These are phyloP conservation scores for Jaltomata sinuosa DNA, from an alignment of 257 asterid species.

Conservation along the genomic window DNA sequence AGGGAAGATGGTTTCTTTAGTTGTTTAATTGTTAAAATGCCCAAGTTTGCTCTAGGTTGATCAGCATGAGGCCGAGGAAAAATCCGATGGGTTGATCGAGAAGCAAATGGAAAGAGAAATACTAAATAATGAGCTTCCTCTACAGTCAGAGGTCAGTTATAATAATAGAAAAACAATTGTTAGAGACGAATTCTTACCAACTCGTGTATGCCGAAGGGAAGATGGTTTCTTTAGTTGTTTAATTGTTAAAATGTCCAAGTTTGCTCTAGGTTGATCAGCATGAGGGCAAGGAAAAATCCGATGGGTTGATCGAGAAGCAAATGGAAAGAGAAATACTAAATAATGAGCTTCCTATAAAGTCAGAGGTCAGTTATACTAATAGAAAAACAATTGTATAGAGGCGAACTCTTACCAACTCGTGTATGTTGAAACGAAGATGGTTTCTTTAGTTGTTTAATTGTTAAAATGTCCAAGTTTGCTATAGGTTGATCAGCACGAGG, in stretches of 20 bases:
- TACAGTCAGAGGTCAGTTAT: constrained; percentile 42
- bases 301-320: constrained; percentile 6
- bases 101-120: constrained; percentile 19
- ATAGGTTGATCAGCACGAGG: constrained; percentile 36
- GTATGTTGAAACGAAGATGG: background rate
- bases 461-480: background rate
- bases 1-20: background rate
- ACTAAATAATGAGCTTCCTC: constrained; percentile 21
- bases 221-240: background rate
- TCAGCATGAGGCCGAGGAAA: constrained; percentile 18
- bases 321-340: constrained; percentile 20
- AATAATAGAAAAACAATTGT: background rate
- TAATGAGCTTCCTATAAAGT: constrained; percentile 21
- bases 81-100: constrained; percentile 1
- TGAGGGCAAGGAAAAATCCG: constrained; percentile 8
- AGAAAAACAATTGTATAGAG: background rate
- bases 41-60: constrained; percentile 9
- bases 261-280: constrained; percentile 19
- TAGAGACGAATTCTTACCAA: background rate
- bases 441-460: background rate
- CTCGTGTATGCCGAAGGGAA: background rate
- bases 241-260: background rate
- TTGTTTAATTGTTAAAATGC: background rate
- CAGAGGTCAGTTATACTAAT: constrained; percentile 37
- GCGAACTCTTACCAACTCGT: background rate